Percentiles rank a stretch among this genome's conserved stretches.
Conservation (phyloP, 2,329 filamentous ascomycete genomes). For the Aureobasidium sp. region DNA sequence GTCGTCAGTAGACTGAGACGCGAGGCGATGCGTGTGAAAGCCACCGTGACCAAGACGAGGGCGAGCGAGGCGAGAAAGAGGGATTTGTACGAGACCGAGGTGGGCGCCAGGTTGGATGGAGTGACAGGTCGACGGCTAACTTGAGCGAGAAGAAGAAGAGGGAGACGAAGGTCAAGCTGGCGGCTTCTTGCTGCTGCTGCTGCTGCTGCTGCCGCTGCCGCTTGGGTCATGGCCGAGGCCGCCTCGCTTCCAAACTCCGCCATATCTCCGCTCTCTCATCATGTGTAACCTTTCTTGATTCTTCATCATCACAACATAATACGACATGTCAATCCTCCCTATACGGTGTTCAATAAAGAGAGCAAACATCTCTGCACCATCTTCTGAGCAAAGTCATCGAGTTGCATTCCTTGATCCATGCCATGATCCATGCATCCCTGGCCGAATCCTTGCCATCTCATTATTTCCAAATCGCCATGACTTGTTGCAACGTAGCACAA, state of each 20-base stretch:
- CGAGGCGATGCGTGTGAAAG: conserved; percentile 28
- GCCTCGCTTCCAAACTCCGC: no score
- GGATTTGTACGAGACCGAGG: conserved; percentile 6
- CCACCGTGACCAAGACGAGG: conserved; percentile 28
- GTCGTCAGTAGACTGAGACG: conserved; percentile 27
- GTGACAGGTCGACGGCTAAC: neutral
- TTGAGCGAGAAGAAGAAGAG: neutral
- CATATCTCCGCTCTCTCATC: neutral
- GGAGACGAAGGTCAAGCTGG: no score
- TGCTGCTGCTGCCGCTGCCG: neutral
- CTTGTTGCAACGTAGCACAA: conserved; percentile 2
- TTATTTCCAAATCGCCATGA: neutral
- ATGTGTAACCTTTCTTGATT: neutral
- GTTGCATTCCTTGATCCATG: neutral
- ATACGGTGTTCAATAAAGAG: neutral
- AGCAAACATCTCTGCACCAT: neutral
- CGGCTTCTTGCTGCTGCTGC: neutral
- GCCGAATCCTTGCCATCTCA: neutral
- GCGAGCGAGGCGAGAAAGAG: conserved; percentile 27
- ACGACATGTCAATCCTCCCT: neutral
- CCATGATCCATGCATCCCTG: neutral
- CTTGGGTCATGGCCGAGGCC: no score
- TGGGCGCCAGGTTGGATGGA: conserved; percentile 10
- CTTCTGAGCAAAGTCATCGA: neutral
- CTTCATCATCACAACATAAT: neutral